Evolutionary conservation across 1,139 yeast genomes (phyloP).

Genomic region (Pichia sp.): DNA sequence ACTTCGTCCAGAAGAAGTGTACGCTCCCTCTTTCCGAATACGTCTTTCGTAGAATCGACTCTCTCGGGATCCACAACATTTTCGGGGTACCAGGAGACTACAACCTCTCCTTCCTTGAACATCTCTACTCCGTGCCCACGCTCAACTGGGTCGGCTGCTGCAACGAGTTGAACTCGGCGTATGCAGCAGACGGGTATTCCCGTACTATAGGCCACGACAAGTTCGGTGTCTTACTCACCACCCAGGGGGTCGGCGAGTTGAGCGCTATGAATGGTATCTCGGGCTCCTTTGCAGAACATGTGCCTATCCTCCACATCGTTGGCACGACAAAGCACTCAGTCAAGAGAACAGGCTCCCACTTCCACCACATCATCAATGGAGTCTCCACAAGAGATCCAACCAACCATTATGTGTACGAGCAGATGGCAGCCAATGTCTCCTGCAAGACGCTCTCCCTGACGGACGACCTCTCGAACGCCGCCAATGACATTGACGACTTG

Average conservation of each 20-base stretch:
- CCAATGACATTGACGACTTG: slow-evolving; percentile 59
- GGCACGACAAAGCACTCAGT: slow-evolving; percentile 60
- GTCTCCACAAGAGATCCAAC: slow-evolving; percentile 40
- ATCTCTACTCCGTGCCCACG: slow-evolving; percentile 29
- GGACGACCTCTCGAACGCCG: slow-evolving; percentile 44
- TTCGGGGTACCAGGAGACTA: slow-evolving; percentile 48
- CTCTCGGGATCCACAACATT: slow-evolving; percentile 43
- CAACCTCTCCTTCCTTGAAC: slow-evolving; percentile 33
- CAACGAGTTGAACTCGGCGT: slow-evolving; percentile 39
- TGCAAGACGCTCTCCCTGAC: slow-evolving; percentile 54
- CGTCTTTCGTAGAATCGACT: slow-evolving; percentile 45
- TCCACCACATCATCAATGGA: slow-evolving; percentile 69
- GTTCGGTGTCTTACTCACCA: slow-evolving; percentile 40
- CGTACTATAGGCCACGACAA: slow-evolving; percentile 24
- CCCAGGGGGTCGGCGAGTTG: slow-evolving; percentile 85
- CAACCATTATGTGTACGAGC: slow-evolving; percentile 62
- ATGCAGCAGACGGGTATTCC: slow-evolving; percentile 49
- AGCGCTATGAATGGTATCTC: slow-evolving; percentile 80
- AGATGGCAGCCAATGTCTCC: slow-evolving; percentile 55
- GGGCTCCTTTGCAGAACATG: slow-evolving; percentile 78
- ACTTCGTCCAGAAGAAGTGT: neutral
- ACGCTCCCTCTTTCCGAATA: slow-evolving; percentile 45
- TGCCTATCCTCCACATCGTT: slow-evolving; percentile 81
- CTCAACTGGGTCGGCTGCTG: slow-evolving; percentile 34
- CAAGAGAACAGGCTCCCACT: slow-evolving; percentile 28